phyloP scores from a whole-genome alignment of 1,139 yeast species.

The Diutina mesorugosa region DNA sequence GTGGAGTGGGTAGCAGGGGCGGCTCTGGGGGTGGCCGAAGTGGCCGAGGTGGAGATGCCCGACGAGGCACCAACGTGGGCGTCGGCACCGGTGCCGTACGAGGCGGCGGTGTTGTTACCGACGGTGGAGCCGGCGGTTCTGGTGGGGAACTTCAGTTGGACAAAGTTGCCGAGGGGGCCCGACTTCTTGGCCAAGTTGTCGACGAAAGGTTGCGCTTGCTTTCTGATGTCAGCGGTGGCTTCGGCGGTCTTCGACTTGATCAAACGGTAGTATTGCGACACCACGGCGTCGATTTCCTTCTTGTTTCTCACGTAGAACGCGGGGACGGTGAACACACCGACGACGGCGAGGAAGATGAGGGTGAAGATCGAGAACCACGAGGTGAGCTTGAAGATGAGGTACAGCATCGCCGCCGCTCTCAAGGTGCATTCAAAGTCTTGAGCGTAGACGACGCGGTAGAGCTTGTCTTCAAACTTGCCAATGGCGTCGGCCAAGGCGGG shows the following conservation, averaged over 20 bases:
- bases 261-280: slow-evolving; percentile 41
- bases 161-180: slow-evolving; percentile 51
- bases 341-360: slow-evolving; percentile 41
- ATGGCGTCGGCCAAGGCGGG: slow-evolving; percentile 32
- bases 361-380: slow-evolving; percentile 67
- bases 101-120: slow-evolving; percentile 27
- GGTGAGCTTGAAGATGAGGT: slow-evolving; percentile 58
- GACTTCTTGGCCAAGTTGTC: slow-evolving; percentile 37
- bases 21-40: slow-evolving; percentile 9
- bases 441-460: slow-evolving; percentile 52
- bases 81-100: slow-evolving; percentile 14
- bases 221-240: slow-evolving; percentile 35
- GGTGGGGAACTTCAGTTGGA: slow-evolving; percentile 47
- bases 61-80: slow-evolving; percentile 8
- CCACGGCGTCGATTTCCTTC: slow-evolving; percentile 67
- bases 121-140: slow-evolving; percentile 69
- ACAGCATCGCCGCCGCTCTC: slow-evolving; percentile 57
- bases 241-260: slow-evolving; percentile 47
- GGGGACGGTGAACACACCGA: slow-evolving; percentile 66
- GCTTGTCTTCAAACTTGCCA: slow-evolving; percentile 30
- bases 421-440: slow-evolving; percentile 57
- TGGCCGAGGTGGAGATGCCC: slow-evolving; percentile 6
- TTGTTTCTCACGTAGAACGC: slow-evolving; percentile 62
- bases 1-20: background rate
- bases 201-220: slow-evolving; percentile 38